Evolutionary conservation across 768 basidiomycete genomes (phyloP), one percentile per base, ranked within the genome.

Genomic region (Macrolepiota fuliginosa): DNA sequence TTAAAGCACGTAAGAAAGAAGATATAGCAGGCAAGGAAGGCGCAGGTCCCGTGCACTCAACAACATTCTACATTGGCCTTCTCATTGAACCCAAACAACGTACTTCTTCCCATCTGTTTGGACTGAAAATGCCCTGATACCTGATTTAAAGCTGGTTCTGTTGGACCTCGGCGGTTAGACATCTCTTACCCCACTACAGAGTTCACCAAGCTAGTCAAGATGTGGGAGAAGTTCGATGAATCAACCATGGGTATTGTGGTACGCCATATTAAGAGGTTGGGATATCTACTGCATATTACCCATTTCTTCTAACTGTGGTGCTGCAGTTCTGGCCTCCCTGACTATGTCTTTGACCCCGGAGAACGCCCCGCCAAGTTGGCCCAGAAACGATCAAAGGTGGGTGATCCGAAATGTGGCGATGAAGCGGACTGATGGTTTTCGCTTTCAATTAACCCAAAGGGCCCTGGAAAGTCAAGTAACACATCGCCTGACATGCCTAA

Each of bases 1-100:
- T 95, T 58, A 79, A 81, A 47, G 88, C 83, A 64, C 83, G 94
- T 50, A 91, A 86, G 65, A 86, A 86, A 68, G 87, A 90, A 75
- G 92, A 94, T 60, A 85, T 88, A 37, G 87, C 89, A 72, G 87
- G 82, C 66, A 87, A 88, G 68, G 87, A 91, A 63, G 90, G 89
- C 60, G 83, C 84, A 46, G 86, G 88, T 47, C 81, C 85, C n/a
- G 92, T 98, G 9, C 85, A 91, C 71, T 91, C 94, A n/a, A 95
- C 95, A n/a, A 94, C 92, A 1, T 98, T 97, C 75, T 99, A 96
- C 70, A 94, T 99, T 65, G 97, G 97, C 19, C 83, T 99, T 59
- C 85, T 88, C 47, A 92, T 99, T 64, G 91, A 94, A 72, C 90
- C 93, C 59, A 96, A 90, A 77, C 91, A 87, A 76, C 83, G 96